Conservation (phyloP, 768 basidiomycete genomes). For the Tylopilus plumbeoviolaceoides region DNA sequence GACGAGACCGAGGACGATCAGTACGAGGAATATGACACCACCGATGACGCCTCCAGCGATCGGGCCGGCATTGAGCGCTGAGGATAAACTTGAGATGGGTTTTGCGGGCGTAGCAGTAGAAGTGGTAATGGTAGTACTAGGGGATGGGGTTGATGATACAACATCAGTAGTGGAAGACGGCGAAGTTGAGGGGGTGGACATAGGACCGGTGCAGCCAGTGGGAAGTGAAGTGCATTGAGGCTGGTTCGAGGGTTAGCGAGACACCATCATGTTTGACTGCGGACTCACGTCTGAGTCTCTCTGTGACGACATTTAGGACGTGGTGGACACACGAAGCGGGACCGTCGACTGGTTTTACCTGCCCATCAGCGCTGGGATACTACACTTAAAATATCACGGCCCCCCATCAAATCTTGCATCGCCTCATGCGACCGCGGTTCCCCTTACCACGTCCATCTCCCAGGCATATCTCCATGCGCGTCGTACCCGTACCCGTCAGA, state of each 20-base stretch:
- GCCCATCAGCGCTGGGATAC: conserved; percentile 1
- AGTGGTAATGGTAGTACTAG: too few relatives aligned
- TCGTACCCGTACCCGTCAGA: conserved; percentile 76
- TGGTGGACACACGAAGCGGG: not conserved
- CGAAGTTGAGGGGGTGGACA: too few relatives aligned
- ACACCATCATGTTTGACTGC: not conserved
- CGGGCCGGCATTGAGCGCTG: conserved; percentile 31
- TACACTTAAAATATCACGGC: conserved; percentile 4
- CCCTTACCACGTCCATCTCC: conserved; percentile 15
- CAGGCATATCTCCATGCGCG: conserved; percentile 47
- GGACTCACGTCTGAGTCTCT: conserved; percentile 4
- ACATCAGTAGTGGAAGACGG: too few relatives aligned
- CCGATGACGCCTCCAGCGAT: conserved; percentile 56
- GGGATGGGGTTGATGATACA: too few relatives aligned
- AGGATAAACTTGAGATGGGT: not conserved
- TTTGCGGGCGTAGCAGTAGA: not conserved
- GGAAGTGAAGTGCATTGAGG: too few relatives aligned
- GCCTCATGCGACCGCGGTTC: conserved; percentile 17
- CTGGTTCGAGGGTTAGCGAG: conserved; percentile 5
- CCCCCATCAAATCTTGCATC: conserved; percentile 13
- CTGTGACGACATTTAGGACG: conserved; percentile 3
- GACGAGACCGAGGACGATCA: conserved; percentile 34
- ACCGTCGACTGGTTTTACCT: not conserved
- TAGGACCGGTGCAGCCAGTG: too few relatives aligned
- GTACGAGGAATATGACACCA: conserved; percentile 37